Percentiles rank a stretch among this genome's conserved stretches.
These are phyloP conservation scores for Lichtheimia ornata DNA, from an alignment of 371 early-diverging fungal species.

Conservation along the genomic window DNA sequence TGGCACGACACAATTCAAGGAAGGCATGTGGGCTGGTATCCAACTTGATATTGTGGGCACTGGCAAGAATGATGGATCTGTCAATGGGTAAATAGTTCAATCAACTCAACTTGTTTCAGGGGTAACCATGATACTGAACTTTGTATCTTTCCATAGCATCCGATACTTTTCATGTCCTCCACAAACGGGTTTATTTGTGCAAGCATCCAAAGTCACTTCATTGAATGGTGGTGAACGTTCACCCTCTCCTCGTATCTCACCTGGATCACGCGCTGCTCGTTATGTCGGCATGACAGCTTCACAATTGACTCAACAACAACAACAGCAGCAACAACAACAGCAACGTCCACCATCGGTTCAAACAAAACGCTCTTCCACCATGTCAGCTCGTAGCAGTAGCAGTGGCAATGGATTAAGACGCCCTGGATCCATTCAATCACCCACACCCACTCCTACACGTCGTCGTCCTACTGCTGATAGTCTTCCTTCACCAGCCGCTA, in stretches of 20 bases:
- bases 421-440: constrained; percentile 17
- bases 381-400: constrained; percentile 7
- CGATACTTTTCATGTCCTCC: constrained; percentile 68
- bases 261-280: constrained; percentile 61
- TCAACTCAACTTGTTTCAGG: constrained; percentile 12
- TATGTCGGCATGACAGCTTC: constrained; percentile 64
- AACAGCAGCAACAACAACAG: no score
- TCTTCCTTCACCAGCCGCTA: constrained; percentile 43
- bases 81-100: constrained; percentile 46
- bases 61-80: constrained; percentile 79
- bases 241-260: constrained; percentile 44
- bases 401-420: constrained; percentile 7
- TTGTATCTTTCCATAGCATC: constrained; percentile 27
- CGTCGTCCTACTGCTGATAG: constrained; percentile 17
- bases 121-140: not conserved
- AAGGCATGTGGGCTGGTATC: constrained; percentile 79
- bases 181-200: constrained; percentile 68
- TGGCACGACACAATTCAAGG: constrained; percentile 68
- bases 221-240: constrained; percentile 39
- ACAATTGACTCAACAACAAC: constrained; percentile 54
- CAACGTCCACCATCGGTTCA: not conserved
- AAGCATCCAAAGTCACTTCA: constrained; percentile 59
- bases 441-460: constrained; percentile 11
- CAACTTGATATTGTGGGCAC: constrained; percentile 67
- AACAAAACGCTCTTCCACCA: constrained; percentile 5